A percentile compares a stretch with the other conserved stretches of the same genome.
These are phyloP conservation scores for Mucuna pruriens DNA, from an alignment of 306 rosid species.

Conservation along the genomic window DNA sequence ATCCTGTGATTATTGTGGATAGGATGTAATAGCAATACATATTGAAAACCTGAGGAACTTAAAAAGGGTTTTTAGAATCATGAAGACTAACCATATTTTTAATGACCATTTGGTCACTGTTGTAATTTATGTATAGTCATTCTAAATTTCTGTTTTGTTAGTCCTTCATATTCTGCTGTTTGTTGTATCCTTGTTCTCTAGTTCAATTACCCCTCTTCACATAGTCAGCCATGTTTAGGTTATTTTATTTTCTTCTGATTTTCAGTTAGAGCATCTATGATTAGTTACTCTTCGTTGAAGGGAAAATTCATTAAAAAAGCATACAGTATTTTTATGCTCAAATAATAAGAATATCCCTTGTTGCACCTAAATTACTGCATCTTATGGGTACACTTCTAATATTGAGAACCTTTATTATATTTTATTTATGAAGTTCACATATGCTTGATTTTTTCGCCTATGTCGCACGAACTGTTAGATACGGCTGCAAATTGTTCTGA, in stretches of 20 bases:
- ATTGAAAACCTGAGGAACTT: neutral
- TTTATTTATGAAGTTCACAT: neutral
- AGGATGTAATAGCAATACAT: neutral
- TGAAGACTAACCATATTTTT: no score
- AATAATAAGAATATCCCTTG: neutral
- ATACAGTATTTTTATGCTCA: neutral
- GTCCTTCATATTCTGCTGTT: neutral
- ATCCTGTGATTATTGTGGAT: neutral
- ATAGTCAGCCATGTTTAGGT: neutral
- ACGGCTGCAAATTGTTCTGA: constrained; percentile 20
- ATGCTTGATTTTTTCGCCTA: neutral
- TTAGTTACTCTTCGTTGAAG: constrained; percentile 19
- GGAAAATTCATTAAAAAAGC: constrained; percentile 26
- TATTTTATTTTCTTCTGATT: neutral
- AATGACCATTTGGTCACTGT: neutral
- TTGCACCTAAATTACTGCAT: neutral
- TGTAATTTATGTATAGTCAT: neutral
- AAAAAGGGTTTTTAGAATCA: no score
- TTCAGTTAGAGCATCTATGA: neutral
- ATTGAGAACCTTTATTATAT: neutral
- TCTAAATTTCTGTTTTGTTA: neutral
- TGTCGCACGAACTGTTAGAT: neutral
- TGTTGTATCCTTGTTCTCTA: neutral
- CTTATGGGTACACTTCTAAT: neutral
- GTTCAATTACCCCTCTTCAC: neutral